Evolutionary conservation across 208 protist genomes (phyloP).

Genomic region (Herpetomonas samuelpessoai): DNA sequence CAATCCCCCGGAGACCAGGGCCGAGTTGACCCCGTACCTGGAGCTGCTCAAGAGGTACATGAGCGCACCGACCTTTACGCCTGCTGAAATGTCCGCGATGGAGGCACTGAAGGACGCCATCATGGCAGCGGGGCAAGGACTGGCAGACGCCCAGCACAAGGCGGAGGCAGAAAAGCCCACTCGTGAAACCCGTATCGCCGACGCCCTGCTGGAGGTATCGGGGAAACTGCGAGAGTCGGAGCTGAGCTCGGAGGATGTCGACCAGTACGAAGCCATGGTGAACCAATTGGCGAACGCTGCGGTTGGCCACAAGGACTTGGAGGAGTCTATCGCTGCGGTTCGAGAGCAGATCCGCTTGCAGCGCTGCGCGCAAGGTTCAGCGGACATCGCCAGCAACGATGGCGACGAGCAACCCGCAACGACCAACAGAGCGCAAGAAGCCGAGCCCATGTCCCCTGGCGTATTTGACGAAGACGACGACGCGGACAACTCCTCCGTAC

Average conservation of each 20-base stretch:
- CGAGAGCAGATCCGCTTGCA: slow-evolving; percentile 57
- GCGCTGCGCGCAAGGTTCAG: slow-evolving; percentile 17
- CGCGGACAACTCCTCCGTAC: slow-evolving; percentile 3
- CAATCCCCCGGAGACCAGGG: slow-evolving; percentile 5
- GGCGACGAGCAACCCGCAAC: slow-evolving; percentile 1
- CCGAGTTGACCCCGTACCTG: not conserved
- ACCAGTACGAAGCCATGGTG: slow-evolving; percentile 36
- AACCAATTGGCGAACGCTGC: slow-evolving; percentile 18
- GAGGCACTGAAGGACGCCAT: slow-evolving; percentile 3
- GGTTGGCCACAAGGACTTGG: slow-evolving; percentile 3
- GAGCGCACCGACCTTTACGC: not conserved
- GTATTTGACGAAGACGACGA: slow-evolving; percentile 30
- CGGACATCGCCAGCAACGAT: slow-evolving; percentile 10
- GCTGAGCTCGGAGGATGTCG: slow-evolving; percentile 40
- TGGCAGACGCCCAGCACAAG: not conserved
- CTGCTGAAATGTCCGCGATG: not conserved
- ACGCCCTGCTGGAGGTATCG: slow-evolving; percentile 48
- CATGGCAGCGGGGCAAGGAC: not conserved
- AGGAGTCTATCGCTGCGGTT: slow-evolving; percentile 39
- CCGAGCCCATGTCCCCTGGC: too few species aligned
- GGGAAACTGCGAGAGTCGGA: slow-evolving; percentile 39
- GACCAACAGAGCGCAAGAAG: too few species aligned
- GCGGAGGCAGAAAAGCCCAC: slow-evolving; percentile 12
- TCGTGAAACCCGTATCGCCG: slow-evolving; percentile 18
- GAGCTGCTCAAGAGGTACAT: slow-evolving; percentile 9